These are phyloP conservation scores for Xanthoceras sorbifolium DNA, from an alignment of 345 rosid genomes.

Conservation along the genomic window DNA sequence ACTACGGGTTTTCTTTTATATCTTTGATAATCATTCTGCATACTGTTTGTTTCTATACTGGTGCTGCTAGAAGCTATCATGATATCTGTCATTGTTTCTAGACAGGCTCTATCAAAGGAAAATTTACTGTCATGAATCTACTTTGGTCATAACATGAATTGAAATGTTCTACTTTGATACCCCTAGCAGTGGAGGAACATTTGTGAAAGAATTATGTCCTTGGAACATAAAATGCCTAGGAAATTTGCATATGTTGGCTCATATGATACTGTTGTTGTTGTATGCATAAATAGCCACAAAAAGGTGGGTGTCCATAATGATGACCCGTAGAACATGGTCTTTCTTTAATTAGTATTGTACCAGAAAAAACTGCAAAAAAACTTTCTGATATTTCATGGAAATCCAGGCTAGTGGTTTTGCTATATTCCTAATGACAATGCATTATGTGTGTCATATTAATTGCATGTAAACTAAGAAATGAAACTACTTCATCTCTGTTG, in stretches of 20 bases:
- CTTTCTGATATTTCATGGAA: too few species aligned
- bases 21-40: not conserved
- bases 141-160: not conserved
- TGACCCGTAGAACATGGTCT: too few species aligned
- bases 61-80: not conserved
- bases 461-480: too few species aligned
- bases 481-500: not conserved
- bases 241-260: not conserved
- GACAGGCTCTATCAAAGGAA: not conserved
- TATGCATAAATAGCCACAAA: too few species aligned
- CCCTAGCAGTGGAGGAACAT: slow-evolving; percentile 6
- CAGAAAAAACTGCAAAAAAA: too few species aligned
- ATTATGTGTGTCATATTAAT: too few species aligned
- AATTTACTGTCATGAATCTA: not conserved
- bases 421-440: too few species aligned
- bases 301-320: too few species aligned
- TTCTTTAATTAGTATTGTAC: too few species aligned
- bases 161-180: not conserved
- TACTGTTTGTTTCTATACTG: not conserved
- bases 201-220: not conserved
- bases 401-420: too few species aligned
- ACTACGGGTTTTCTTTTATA: not conserved
- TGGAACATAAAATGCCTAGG: not conserved
- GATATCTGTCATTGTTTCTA: not conserved
- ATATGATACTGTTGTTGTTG: too few species aligned